Evolutionary conservation across 2,329 filamentous ascomycete species (phyloP).

Genomic region (Talaromyces sp.): DNA sequence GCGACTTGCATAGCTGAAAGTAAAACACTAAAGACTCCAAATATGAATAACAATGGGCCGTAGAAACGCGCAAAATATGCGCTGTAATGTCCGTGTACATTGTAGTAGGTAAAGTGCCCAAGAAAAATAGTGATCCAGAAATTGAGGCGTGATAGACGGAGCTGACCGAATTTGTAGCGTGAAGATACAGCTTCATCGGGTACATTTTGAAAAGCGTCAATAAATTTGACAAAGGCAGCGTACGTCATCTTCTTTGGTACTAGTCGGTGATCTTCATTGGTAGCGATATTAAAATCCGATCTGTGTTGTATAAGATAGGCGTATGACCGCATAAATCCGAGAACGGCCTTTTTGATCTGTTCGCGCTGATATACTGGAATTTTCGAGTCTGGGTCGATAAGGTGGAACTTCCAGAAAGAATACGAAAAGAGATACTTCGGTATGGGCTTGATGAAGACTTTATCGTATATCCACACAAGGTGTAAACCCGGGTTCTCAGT

Average conservation of each 20-base stretch:
- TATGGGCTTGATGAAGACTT: constrained; percentile 7
- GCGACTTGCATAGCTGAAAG: not conserved
- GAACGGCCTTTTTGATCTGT: not conserved
- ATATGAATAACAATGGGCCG: not conserved
- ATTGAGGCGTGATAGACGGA: not conserved
- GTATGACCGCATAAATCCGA: not conserved
- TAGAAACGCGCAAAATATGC: not conserved
- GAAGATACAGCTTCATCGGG: not conserved
- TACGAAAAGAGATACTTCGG: not conserved
- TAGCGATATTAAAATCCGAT: not conserved
- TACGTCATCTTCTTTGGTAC: not conserved
- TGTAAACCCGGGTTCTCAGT: not conserved
- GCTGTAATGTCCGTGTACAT: not conserved
- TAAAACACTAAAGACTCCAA: not conserved
- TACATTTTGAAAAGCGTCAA: not conserved
- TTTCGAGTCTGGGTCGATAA: not conserved
- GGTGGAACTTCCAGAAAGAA: constrained; percentile 31
- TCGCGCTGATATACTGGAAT: too few relatives aligned
- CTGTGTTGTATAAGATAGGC: not conserved
- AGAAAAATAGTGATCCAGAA: not conserved
- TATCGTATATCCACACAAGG: not conserved
- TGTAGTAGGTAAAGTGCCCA: not conserved
- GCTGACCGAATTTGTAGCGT: not conserved
- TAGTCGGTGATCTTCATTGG: not conserved
- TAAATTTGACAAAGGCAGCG: not conserved